These are phyloP conservation scores for Actinidia arguta DNA, from an alignment of 179 eudicot species.

Conservation along the genomic window DNA sequence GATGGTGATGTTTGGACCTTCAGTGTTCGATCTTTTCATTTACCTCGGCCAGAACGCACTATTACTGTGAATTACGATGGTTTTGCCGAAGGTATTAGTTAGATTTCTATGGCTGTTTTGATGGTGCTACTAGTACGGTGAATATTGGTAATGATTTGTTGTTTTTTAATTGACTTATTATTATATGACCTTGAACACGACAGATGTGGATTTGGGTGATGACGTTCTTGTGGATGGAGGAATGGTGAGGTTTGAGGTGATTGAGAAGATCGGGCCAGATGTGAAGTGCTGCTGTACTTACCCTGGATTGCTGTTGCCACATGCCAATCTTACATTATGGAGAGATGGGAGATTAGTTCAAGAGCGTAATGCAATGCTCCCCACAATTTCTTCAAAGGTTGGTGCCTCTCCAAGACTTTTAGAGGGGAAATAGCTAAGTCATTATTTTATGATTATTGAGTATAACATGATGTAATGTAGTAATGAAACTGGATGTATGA, in stretches of 20 bases:
- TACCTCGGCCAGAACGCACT: slow-evolving; percentile 69
- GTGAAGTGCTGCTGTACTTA: slow-evolving; percentile 90
- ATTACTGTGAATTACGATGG: slow-evolving; percentile 91
- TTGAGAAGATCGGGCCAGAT: slow-evolving; percentile 96
- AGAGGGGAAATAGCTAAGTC: too few species aligned
- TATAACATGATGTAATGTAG: too few species aligned
- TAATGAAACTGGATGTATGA: too few species aligned
- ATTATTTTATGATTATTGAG: too few species aligned
- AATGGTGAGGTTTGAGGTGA: slow-evolving; percentile 94
- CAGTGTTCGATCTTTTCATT: slow-evolving; percentile 74
- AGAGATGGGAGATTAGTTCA: slow-evolving; percentile 87
- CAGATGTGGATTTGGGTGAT: slow-evolving; percentile 92
- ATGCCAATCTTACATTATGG: slow-evolving; percentile 96
- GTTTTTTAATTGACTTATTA: slow-evolving; percentile 16
- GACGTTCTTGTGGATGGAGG: slow-evolving; percentile 97
- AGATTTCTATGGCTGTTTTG: too few species aligned
- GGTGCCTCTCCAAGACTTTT: too few species aligned
- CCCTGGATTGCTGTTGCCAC: slow-evolving; percentile 90
- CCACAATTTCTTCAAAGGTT: slow-evolving; percentile 93
- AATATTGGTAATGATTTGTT: neutral
- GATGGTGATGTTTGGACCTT: slow-evolving; percentile 95
- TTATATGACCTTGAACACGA: slow-evolving; percentile 6
- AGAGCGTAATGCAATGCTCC: slow-evolving; percentile 95
- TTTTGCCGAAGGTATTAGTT: slow-evolving; percentile 85
- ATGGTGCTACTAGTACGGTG: too few species aligned